Base-by-base conservation (phyloP, 2,329 filamentous ascomycete species). In the Rutstroemia sp. region DNA sequence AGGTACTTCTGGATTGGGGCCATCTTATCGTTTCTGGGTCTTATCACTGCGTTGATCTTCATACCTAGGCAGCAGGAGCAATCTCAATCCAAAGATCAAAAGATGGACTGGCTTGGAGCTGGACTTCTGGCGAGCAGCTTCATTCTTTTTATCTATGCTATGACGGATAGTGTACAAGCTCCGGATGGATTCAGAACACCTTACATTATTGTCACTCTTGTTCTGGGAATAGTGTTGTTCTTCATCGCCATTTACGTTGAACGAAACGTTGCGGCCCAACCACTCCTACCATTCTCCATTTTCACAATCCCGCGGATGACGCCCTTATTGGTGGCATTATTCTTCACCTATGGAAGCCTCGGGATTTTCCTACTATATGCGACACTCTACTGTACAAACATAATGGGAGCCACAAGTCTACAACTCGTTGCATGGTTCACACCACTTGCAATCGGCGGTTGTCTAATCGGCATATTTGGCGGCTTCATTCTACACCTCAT, bases 41-140 rank as follows among this genome's bases (percentile, higher is more conserved):
- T 72, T 68, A 1, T 76, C 0, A 73, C 74, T 2, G 75, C 76
- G 0, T 73, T 71, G 47, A 72, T 76, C 51, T 74, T 74, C 1
- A 74, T 83, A 17, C 79, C 79, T 1, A 76, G 74, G 2, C 77
- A 79, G 2, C 70, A 72, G 48, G 70, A 71, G 51, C 60, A 60
- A 9, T 58, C 63, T 23, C 45, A 59, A 5, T 16, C 45, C 3
- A 48, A 63, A 50, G 71, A 70, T 0, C 70, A 80, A 21, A 72
- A 73, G 37, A 90, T 91, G 86, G 87, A 92, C 67, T 90, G 83
- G 78, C 71, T 75, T 58, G 87, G 87, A 0, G 71, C 78, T 2
- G 65, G 68, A 3, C 78, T 84, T 8, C 83, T 86, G 12, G 76
- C 87, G 0, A 76, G 78, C 0, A 87, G 84, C 0, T 68, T 90